Percentiles rank a stretch among this genome's conserved stretches.
Conservation (phyloP, 208 protist species). For the Acanthamoeba sp. region DNA sequence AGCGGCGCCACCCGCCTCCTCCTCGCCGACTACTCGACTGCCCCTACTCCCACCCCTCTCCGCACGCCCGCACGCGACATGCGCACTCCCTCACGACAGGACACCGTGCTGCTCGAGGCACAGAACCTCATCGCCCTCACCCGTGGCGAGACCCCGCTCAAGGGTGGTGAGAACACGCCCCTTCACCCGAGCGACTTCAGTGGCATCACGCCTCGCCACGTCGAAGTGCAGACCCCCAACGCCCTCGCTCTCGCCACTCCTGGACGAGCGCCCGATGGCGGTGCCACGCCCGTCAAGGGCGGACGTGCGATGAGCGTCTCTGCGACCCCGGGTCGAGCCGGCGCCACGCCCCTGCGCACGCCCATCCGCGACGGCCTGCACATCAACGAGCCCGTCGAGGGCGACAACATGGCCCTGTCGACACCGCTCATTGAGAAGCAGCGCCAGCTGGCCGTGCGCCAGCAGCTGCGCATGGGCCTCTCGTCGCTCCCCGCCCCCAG, state of each 20-base stretch:
- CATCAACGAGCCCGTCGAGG: constrained; percentile 76
- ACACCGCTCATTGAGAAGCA: background rate
- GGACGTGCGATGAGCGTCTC: background rate
- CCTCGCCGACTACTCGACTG: constrained; percentile 76
- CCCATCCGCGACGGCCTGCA: constrained; percentile 73
- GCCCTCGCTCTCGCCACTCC: constrained; percentile 72
- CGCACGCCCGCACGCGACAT: background rate
- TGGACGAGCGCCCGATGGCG: constrained; percentile 23
- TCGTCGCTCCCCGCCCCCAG: constrained; percentile 83
- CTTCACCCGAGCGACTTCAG: constrained; percentile 87
- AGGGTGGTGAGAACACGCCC: constrained; percentile 89
- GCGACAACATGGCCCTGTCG: background rate
- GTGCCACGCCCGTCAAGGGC: constrained; percentile 9
- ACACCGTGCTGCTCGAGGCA: constrained; percentile 88
- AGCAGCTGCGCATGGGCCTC: constrained; percentile 62
- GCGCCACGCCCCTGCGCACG: constrained; percentile 9
- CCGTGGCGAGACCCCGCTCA: constrained; percentile 89
- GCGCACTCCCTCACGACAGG: constrained; percentile 72
- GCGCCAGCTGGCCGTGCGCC: background rate
- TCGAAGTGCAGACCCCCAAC: constrained; percentile 81
- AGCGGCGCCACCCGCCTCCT: constrained; percentile 68
- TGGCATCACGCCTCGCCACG: constrained; percentile 84
- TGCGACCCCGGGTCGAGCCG: constrained; percentile 19
- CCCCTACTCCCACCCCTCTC: constrained; percentile 7
- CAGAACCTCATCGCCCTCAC: constrained; percentile 90